A percentile compares a stretch with the other conserved stretches of the same genome.
These are phyloP conservation scores for Lophium mytilinum DNA, from an alignment of 495 filamentous ascomycete species.

Conservation along the genomic window DNA sequence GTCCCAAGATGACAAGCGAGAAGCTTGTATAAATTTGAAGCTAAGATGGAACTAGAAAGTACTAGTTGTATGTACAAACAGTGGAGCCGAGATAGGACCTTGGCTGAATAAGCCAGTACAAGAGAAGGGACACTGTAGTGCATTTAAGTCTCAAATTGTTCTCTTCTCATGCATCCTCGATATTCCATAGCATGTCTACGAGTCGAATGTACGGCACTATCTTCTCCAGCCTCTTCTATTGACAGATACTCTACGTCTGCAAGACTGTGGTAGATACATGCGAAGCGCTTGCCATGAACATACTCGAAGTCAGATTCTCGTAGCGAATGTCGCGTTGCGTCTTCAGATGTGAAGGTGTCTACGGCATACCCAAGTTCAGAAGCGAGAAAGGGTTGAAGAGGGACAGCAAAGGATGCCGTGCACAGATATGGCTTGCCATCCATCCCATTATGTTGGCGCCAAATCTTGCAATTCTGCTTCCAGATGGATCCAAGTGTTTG, in stretches of 20 bases:
- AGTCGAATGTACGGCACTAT: background rate
- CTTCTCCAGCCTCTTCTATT: background rate
- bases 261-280: no score
- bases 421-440: background rate
- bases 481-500: background rate
- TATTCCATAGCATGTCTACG: background rate
- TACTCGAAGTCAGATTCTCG: background rate
- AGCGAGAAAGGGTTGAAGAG: background rate
- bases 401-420: background rate
- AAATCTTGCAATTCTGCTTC: background rate
- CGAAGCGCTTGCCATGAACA: background rate
- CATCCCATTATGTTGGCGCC: background rate
- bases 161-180: background rate
- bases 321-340: background rate
- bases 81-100: no score
- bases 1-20: no score
- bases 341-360: background rate
- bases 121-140: no score
- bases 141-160: no score
- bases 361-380: background rate
- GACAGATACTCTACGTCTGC: no score
- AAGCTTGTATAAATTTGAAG: no score
- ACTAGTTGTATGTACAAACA: no score
- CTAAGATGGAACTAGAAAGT: no score
- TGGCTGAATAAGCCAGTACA: no score